Conservation (phyloP, 768 basidiomycete species). For the Termitomyces sp. region DNA sequence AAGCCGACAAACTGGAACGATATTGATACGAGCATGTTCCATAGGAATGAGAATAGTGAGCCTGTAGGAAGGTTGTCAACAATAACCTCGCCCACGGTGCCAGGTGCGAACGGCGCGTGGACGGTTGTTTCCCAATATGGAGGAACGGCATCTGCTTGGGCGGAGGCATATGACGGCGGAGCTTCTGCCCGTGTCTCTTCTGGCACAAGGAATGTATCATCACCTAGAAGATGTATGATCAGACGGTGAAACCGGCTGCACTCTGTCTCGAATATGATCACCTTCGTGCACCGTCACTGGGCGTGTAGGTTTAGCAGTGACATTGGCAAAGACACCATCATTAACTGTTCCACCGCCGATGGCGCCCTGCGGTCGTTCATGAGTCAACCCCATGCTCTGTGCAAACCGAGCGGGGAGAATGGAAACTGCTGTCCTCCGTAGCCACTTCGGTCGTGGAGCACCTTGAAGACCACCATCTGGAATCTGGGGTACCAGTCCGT, state of each 20-base stretch:
- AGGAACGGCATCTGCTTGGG: constrained; percentile 93
- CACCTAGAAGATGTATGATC: constrained; percentile 38
- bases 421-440: constrained; percentile 48
- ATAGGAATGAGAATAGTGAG: constrained; percentile 81
- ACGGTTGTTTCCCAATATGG: constrained; percentile 98
- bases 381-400: constrained; percentile 40
- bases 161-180: constrained; percentile 89
- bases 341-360: constrained; percentile 70
- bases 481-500: constrained; percentile 60
- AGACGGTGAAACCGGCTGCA: neutral
- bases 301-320: constrained; percentile 79
- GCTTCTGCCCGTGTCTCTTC: constrained; percentile 81
- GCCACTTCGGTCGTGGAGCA: constrained; percentile 44
- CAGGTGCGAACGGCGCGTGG: constrained; percentile 77
- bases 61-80: constrained; percentile 87
- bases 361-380: constrained; percentile 34
- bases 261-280: constrained; percentile 22
- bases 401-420: constrained; percentile 54
- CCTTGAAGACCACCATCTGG: constrained; percentile 26
- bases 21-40: constrained; percentile 90
- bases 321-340: constrained; percentile 93
- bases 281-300: constrained; percentile 62
- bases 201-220: constrained; percentile 71
- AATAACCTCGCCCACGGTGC: constrained; percentile 73
- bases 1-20: constrained; percentile 98